These are phyloP conservation scores for Cinchona pubescens DNA, from an alignment of 257 asterid genomes.

Conservation along the genomic window DNA sequence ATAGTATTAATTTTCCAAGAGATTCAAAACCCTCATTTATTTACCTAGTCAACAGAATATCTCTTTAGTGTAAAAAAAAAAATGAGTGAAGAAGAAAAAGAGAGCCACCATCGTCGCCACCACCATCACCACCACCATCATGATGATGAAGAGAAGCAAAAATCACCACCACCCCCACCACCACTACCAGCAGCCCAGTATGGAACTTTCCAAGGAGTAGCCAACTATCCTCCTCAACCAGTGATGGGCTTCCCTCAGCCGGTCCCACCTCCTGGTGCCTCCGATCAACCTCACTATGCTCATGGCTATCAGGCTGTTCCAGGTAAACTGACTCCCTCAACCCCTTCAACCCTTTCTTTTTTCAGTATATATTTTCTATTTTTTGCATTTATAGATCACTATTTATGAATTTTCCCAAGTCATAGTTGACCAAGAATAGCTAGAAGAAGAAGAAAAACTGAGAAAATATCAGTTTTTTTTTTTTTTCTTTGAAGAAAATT, in stretches of 20 bases:
- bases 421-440: background rate
- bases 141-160: slow-evolving; percentile 1
- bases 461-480: slow-evolving; percentile 5
- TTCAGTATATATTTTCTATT: background rate
- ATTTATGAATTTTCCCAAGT: background rate
- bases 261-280: slow-evolving; percentile 71
- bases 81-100: slow-evolving; percentile 59
- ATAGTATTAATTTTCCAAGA: background rate
- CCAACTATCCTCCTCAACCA: slow-evolving; percentile 62
- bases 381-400: background rate
- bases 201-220: slow-evolving; percentile 85
- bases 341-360: background rate
- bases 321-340: slow-evolving; percentile 33
- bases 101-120: slow-evolving; percentile 32
- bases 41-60: background rate
- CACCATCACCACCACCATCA: slow-evolving; percentile 18
- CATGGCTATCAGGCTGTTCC: slow-evolving; percentile 86
- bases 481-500: background rate
- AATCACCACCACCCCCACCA: slow-evolving; percentile 18
- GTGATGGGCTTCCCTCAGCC: slow-evolving; percentile 86
- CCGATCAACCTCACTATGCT: slow-evolving; percentile 50
- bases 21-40: background rate
- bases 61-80: background rate
- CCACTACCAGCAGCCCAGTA: slow-evolving; percentile 46
- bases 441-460: background rate